Evolutionary conservation across 2,329 filamentous ascomycete species (phyloP), one percentile per base, ranked within the genome.

Genomic region (Waltergamsia citrina): DNA sequence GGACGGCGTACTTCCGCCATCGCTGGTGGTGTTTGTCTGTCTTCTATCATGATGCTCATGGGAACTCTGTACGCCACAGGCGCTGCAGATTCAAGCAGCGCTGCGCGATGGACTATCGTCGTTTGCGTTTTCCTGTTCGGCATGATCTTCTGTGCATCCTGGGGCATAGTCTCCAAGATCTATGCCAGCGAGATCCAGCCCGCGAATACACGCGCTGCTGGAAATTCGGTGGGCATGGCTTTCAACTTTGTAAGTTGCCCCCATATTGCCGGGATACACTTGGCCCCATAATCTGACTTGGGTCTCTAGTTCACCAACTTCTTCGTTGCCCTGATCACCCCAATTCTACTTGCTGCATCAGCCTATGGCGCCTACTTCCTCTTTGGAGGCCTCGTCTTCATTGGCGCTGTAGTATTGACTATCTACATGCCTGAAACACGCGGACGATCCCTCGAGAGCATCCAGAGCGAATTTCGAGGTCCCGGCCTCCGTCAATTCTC

Each of bases 101-200:
- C 50, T 4, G 67, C 53, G 0, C 49, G 63, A 23, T 74, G 69
- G 67, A 50, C 69, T 8, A 67, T 73, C 9, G 59, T 74, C 12
- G 55, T 67, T 2, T 51, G 52, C 6, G 65, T 74, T 14, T 74
- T 65, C 44, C 40, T 65, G 0, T 74, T 69, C 37, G 59, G 63
- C 1, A 47, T 70, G 7, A 53, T 56, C 0, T 74, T 63, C 40
- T 57, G 52, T 14, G 53, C 50, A 0, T 65, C 68, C 0, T 78
- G 73, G 70, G 71, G 58, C 1, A 66, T 79, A 11, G 60, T 64
- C 0, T 56, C 68, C 31, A 71, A 69, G 39, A 67, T 78, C 6
- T 78, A 75, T 37, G 63, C 67, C 1, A 62, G 63, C 7, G 74
- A 78, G 50, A 76, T 77, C 24, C 72, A 77, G 41, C 70, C 71